Conservation (phyloP, 257 asterid genomes). For the Anisodus acutangulus region DNA sequence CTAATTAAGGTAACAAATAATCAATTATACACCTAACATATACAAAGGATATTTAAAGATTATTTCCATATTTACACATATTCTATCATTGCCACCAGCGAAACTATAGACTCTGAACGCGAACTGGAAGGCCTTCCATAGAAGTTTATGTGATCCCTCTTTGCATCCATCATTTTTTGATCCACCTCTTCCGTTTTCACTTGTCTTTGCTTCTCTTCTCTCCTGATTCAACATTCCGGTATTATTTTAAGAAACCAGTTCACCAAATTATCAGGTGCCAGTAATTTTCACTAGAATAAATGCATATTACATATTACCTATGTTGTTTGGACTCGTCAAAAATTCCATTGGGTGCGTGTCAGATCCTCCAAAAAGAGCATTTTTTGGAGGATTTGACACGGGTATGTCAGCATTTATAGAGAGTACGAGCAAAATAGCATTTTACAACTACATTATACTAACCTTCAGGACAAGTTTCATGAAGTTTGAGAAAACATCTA, state of each 20-base stretch:
- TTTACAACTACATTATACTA: constrained; percentile 30
- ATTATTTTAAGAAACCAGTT: not conserved
- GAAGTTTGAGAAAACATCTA: constrained; percentile 79
- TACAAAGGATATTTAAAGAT: no score
- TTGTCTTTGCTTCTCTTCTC: constrained; percentile 48
- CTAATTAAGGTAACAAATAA: no score
- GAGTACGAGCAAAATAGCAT: no score
- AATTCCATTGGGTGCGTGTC: no score
- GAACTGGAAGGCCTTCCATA: constrained; percentile 90
- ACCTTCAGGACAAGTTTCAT: constrained; percentile 90
- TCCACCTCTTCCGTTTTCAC: constrained; percentile 36
- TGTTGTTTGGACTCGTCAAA: no score
- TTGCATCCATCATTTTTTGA: constrained; percentile 42
- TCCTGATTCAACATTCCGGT: constrained; percentile 49
- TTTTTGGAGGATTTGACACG: no score
- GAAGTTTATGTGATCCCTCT: constrained; percentile 49
- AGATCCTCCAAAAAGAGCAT: no score
- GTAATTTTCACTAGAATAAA: not conserved
- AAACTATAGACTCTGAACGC: constrained; percentile 81
- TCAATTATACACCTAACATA: no score
- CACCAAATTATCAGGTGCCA: not conserved
- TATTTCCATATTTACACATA: no score
- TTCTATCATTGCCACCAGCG: no score
- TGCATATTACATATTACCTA: not conserved
- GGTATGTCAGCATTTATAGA: no score